Evolutionary conservation across 2,329 filamentous ascomycete species (phyloP).

Genomic region (Fusarium beomiforme): DNA sequence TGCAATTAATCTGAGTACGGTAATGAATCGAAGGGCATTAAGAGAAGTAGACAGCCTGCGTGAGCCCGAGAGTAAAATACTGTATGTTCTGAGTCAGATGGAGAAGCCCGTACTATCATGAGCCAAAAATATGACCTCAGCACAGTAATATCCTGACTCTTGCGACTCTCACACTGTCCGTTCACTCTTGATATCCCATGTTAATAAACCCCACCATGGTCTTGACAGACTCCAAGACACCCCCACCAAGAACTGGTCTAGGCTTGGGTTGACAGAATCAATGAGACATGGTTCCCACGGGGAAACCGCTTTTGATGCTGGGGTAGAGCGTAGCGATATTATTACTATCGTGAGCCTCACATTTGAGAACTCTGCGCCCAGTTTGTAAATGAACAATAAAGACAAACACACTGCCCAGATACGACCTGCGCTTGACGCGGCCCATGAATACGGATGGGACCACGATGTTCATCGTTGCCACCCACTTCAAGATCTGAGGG

Average conservation of each 20-base stretch:
- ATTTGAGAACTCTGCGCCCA: neutral
- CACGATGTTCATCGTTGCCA: constrained; percentile 27
- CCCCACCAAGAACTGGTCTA: constrained; percentile 32
- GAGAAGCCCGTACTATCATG: no score
- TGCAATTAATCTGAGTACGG: constrained; percentile 27
- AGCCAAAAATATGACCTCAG: neutral
- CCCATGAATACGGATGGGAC: constrained; percentile 15
- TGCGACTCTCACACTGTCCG: neutral
- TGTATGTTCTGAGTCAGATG: constrained; percentile 36
- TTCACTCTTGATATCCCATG: constrained; percentile 11
- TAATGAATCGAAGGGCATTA: constrained; percentile 25
- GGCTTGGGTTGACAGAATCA: constrained; percentile 27
- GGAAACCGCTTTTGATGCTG: constrained; percentile 21
- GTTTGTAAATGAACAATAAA: neutral
- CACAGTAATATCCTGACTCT: constrained; percentile 6
- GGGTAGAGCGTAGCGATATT: constrained; percentile 2
- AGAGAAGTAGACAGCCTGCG: constrained; percentile 18
- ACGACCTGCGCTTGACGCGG: constrained; percentile 1
- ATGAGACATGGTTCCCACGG: constrained; percentile 24
- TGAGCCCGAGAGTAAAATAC: constrained; percentile 12
- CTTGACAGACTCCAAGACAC: constrained; percentile 21
- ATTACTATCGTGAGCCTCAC: constrained; percentile 18
- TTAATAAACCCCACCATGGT: constrained; percentile 32
- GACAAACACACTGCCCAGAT: neutral
- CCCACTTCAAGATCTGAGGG: constrained; percentile 14